phyloP scores from a whole-genome alignment of 768 basidiomycete genomes.

The Podaxis mareebaensis region DNA sequence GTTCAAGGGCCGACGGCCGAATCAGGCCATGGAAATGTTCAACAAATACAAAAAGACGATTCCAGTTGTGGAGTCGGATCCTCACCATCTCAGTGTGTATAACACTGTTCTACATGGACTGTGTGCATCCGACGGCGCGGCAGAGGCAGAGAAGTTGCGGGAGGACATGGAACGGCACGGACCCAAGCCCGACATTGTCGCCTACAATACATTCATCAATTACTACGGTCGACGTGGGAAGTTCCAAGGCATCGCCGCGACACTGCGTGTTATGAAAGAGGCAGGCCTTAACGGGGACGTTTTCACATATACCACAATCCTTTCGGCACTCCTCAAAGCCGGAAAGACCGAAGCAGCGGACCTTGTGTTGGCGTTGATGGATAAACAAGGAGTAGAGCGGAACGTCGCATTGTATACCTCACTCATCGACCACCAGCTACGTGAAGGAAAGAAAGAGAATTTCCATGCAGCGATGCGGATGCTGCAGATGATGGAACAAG shows the following conservation, averaged over 20 bases:
- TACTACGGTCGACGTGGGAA: slow-evolving; percentile 66
- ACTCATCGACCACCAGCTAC: slow-evolving; percentile 76
- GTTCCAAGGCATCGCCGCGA: slow-evolving; percentile 56
- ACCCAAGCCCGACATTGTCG: slow-evolving; percentile 67
- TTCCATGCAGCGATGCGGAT: slow-evolving; percentile 69
- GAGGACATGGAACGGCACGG: slow-evolving; percentile 46
- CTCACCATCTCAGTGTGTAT: slow-evolving; percentile 48
- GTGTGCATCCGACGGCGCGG: slow-evolving; percentile 42
- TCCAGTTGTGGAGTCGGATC: slow-evolving; percentile 23
- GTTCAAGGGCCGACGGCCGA: slow-evolving; percentile 49
- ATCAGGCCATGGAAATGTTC: slow-evolving; percentile 56
- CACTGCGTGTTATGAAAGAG: slow-evolving; percentile 58
- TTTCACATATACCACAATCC: slow-evolving; percentile 84
- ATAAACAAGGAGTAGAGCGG: slow-evolving; percentile 67
- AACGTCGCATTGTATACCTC: slow-evolving; percentile 78
- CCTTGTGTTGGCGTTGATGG: slow-evolving; percentile 72
- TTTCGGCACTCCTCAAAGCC: slow-evolving; percentile 72
- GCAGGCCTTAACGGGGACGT: slow-evolving; percentile 69
- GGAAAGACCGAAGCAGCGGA: slow-evolving; percentile 67
- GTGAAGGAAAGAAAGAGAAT: slow-evolving; percentile 50
- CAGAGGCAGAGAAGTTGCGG: slow-evolving; percentile 43
- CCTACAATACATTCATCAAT: slow-evolving; percentile 80
- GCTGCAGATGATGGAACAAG: slow-evolving; percentile 72
- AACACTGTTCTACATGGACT: slow-evolving; percentile 78
- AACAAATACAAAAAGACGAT: slow-evolving; percentile 44